A percentile compares a stretch with the other conserved stretches of the same genome.
phyloP scores from a whole-genome alignment of 140 eudicot genomes.

The Flaveria floridana region DNA sequence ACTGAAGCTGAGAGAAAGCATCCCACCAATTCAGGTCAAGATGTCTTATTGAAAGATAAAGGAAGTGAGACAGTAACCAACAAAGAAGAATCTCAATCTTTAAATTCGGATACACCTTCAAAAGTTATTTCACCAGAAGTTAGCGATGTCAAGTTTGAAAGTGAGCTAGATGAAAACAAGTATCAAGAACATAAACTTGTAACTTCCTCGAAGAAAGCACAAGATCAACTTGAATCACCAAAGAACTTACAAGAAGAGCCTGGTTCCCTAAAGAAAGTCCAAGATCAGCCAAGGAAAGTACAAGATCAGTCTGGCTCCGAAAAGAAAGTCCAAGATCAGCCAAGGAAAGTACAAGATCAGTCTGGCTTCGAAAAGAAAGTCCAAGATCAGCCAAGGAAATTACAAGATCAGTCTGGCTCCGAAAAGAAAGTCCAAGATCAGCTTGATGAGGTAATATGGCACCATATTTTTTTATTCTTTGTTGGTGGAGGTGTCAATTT shows the following conservation, averaged over 20 bases:
- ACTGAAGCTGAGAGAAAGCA: conserved; percentile 41
- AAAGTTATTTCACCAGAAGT: conserved; percentile 37
- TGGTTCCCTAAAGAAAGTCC: conserved; percentile 36
- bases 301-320: conserved; percentile 45
- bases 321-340: conserved; percentile 68
- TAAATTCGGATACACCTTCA: conserved; percentile 41
- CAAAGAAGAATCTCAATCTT: conserved; percentile 47
- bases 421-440: conserved; percentile 64
- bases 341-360: conserved; percentile 48
- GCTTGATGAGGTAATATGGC: conserved; percentile 77
- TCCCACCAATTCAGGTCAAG: conserved; percentile 48
- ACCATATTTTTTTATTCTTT: conserved; percentile 18
- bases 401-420: conserved; percentile 43
- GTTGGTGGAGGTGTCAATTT: background rate
- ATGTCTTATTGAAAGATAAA: conserved; percentile 42
- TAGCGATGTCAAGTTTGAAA: conserved; percentile 40
- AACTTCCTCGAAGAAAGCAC: conserved; percentile 50
- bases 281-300: conserved; percentile 66
- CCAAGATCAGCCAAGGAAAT: conserved; percentile 66
- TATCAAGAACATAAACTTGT: conserved; percentile 43
- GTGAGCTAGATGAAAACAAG: conserved; percentile 39
- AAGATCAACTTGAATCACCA: conserved; percentile 54
- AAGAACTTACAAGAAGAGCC: conserved; percentile 61
- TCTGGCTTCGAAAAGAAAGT: conserved; percentile 49
- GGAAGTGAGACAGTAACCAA: conserved; percentile 34